Percentiles rank a stretch among this genome's conserved stretches.
Evolutionary conservation across 257 asterid species (phyloP).

Genomic region (Perilla frutescens): DNA sequence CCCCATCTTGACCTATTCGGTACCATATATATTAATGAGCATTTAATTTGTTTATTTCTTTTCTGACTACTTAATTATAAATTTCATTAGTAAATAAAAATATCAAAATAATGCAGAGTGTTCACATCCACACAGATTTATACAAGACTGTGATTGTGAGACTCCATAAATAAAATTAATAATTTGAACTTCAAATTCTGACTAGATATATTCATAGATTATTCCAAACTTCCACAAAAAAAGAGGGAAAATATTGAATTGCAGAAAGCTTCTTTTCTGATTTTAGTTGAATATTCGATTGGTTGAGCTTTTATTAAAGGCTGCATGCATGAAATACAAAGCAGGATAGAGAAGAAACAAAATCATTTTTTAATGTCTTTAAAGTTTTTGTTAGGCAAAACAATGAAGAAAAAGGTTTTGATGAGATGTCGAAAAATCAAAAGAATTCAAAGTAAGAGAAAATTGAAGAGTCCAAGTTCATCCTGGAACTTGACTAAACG

Average conservation of each 20-base stretch:
- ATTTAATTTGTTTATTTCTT: slow-evolving; percentile 10
- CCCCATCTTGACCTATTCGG: slow-evolving; percentile 40
- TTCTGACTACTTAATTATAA: not conserved
- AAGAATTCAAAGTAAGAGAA: too few species aligned
- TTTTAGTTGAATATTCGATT: not conserved
- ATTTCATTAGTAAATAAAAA: not conserved
- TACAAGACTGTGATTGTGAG: not conserved
- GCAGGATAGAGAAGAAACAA: not conserved
- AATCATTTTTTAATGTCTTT: not conserved
- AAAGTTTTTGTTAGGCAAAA: too few species aligned
- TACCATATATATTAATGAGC: slow-evolving; percentile 21
- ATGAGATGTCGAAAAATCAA: too few species aligned
- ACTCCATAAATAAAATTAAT: not conserved
- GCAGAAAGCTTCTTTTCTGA: not conserved
- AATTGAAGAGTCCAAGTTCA: too few species aligned
- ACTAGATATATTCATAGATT: not conserved
- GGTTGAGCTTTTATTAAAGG: slow-evolving; percentile 17
- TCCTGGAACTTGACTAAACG: too few species aligned
- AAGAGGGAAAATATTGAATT: not conserved
- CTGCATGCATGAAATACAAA: slow-evolving; percentile 16
- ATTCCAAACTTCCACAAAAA: not conserved
- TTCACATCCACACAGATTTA: too few species aligned
- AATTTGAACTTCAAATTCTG: not conserved
- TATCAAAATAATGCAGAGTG: too few species aligned
- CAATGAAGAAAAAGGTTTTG: too few species aligned